phyloP scores from a whole-genome alignment of 345 rosid species.

The Eutrema heterophyllum region DNA sequence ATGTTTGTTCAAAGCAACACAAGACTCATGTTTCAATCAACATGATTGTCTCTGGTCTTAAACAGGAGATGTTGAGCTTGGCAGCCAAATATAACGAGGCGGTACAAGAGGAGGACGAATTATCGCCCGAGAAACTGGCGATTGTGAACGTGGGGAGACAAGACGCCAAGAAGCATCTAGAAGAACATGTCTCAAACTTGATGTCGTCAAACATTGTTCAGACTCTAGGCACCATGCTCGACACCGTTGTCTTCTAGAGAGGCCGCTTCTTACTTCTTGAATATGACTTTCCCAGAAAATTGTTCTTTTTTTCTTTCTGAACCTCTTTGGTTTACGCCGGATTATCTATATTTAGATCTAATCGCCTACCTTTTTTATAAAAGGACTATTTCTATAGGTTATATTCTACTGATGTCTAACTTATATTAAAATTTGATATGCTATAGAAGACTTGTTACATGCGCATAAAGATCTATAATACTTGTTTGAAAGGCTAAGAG shows the following conservation, averaged over 20 bases:
- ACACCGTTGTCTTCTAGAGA: constrained; percentile 67
- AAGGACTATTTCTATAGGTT: background rate
- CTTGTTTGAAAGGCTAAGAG: background rate
- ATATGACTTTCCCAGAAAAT: background rate
- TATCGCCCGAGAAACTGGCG: constrained; percentile 80
- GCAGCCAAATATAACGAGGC: constrained; percentile 76
- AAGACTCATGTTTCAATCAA: background rate
- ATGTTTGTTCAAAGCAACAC: background rate
- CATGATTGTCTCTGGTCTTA: background rate
- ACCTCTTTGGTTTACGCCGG: background rate
- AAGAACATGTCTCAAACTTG: constrained; percentile 76
- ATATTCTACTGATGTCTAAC: background rate
- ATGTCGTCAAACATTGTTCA: constrained; percentile 90
- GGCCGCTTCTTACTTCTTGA: background rate
- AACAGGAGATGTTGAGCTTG: constrained; percentile 74
- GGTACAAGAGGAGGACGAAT: constrained; percentile 87
- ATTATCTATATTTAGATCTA: background rate
- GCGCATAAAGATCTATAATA: background rate
- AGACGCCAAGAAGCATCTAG: constrained; percentile 88
- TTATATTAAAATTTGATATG: background rate
- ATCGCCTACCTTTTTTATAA: background rate
- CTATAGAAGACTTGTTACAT: background rate
- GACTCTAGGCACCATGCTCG: constrained; percentile 86
- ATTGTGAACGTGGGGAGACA: constrained; percentile 83
- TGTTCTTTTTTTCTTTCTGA: background rate